phyloP scores from a whole-genome alignment of 305 asterid species.

The Plantago lanceolata region DNA sequence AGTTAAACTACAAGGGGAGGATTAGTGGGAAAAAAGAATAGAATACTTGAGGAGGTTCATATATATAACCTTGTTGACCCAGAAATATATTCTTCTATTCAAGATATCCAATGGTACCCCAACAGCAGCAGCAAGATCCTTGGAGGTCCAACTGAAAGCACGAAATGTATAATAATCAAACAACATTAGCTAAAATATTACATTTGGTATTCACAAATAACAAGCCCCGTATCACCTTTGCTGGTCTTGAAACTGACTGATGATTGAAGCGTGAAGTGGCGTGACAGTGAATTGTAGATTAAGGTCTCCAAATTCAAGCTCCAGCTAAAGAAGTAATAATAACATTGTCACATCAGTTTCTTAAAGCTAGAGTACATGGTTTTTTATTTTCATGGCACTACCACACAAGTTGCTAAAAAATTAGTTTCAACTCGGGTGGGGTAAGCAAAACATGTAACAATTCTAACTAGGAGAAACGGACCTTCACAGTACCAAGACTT shows the following conservation, averaged over 20 bases:
- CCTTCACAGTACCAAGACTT: constrained; percentile 96
- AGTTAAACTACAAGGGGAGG: not conserved
- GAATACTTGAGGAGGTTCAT: constrained; percentile 5
- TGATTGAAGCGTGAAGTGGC: constrained; percentile 87
- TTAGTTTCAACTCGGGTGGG: not conserved
- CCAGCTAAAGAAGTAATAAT: constrained; percentile 54
- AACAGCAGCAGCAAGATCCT: constrained; percentile 72
- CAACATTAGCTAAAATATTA: constrained; percentile 2
- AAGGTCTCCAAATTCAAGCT: constrained; percentile 85
- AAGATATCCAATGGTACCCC: constrained; percentile 82
- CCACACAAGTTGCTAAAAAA: not conserved
- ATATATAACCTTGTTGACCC: constrained; percentile 84
- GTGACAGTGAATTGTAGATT: constrained; percentile 67
- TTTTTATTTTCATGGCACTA: constrained; percentile 2
- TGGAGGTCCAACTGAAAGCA: constrained; percentile 75
- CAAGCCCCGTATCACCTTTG: constrained; percentile 43
- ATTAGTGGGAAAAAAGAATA: constrained; percentile 10
- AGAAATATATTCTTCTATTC: constrained; percentile 70
- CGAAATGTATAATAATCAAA: constrained; percentile 12
- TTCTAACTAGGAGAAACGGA: constrained; percentile 33
- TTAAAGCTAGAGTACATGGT: constrained; percentile 11
- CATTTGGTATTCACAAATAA: constrained; percentile 8
- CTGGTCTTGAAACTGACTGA: constrained; percentile 83
- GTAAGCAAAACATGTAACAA: not conserved
- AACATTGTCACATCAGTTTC: constrained; percentile 9